Percentiles rank a stretch among this genome's conserved stretches.
phyloP scores from a whole-genome alignment of 768 basidiomycete species.

The Tubosaeta brunneosetosa region DNA sequence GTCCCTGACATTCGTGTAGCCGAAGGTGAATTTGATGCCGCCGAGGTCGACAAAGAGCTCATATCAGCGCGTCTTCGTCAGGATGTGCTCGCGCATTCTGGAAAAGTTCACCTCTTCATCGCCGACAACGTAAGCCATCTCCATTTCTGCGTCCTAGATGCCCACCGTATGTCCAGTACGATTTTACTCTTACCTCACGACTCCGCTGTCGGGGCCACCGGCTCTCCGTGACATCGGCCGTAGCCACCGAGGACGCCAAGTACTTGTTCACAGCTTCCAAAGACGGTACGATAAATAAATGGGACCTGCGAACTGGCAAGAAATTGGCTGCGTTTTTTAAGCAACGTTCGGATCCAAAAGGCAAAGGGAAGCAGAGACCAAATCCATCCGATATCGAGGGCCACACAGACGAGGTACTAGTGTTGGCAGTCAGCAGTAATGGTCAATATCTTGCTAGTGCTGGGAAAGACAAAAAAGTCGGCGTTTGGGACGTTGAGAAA shows the following conservation, averaged over 20 bases:
- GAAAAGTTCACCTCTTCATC: constrained; percentile 79
- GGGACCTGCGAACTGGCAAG: constrained; percentile 67
- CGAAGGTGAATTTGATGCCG: constrained; percentile 92
- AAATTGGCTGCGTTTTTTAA: constrained; percentile 59
- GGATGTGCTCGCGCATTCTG: constrained; percentile 87
- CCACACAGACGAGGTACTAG: constrained; percentile 83
- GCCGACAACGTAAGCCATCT: constrained; percentile 57
- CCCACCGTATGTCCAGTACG: constrained; percentile 40
- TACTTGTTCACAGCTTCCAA: constrained; percentile 89
- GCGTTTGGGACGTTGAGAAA: constrained; percentile 80
- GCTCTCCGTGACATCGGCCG: constrained; percentile 76
- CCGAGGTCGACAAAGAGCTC: constrained; percentile 90
- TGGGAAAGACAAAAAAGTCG: constrained; percentile 76
- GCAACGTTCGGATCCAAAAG: constrained; percentile 42
- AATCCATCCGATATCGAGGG: constrained; percentile 52
- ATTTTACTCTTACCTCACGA: constrained; percentile 39
- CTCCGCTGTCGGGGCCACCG: constrained; percentile 72
- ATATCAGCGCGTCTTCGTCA: constrained; percentile 87
- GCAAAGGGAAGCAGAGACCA: constrained; percentile 56
- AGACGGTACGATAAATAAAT: constrained; percentile 85
- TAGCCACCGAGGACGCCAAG: constrained; percentile 65
- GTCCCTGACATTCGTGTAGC: constrained; percentile 31
- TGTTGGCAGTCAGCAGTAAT: constrained; percentile 80
- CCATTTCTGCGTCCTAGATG: background rate
- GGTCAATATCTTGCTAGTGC: constrained; percentile 83